Evolutionary conservation across 2,329 filamentous ascomycete species (phyloP), one percentile per base, ranked within the genome.

Genomic region (Colletotrichum costaricense): DNA sequence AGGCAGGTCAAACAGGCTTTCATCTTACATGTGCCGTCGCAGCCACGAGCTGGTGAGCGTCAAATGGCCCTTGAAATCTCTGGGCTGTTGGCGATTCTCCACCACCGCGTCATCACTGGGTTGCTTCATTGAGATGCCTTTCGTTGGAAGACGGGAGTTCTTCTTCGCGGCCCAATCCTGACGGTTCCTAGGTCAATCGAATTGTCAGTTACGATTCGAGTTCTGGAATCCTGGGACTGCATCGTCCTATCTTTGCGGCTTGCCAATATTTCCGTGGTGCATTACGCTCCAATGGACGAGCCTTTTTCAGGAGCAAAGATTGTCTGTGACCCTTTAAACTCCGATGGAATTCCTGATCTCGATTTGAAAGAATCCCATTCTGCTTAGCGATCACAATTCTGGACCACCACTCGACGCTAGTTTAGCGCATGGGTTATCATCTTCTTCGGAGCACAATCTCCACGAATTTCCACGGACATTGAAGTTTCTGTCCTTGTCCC

Each of bases 1-100:
- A 33, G 22, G 52, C 24, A 52, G 59, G 59, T 8, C 38, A 52
- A 63, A 52, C 59, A 63, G 59, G 59, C 38, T 63, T 63, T 63
- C 22, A 30, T 11, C 38, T 33, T 19, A 63, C 59, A 52, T 63
- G 16, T 33, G 59, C 38, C 42, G 26, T 63, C 24, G 59, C 59
- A 63, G 59, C 59, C 59, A 63, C 42, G 38, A 22, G 42, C 42
- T 2, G 42, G 19, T n/a, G 42, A 49, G 42, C 19, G 9, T 49
- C 42, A 49, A 49, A 49, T 49, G 4, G 4, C 42, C 19, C 42
- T 49, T 49, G 3, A 11, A 49, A 49, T 49, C 19, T 49, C 8
- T 49, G 42, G 42, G 19, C 8, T 28, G 5, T 28, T 28, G n/a
- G 26, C 12, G 54, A 19, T 28, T 28, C 54, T 22, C 26, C 22